A percentile compares a stretch with the other conserved stretches of the same genome.
These are phyloP conservation scores for Alternaria consortialis DNA, from an alignment of 2,329 filamentous ascomycete species.

Conservation along the genomic window DNA sequence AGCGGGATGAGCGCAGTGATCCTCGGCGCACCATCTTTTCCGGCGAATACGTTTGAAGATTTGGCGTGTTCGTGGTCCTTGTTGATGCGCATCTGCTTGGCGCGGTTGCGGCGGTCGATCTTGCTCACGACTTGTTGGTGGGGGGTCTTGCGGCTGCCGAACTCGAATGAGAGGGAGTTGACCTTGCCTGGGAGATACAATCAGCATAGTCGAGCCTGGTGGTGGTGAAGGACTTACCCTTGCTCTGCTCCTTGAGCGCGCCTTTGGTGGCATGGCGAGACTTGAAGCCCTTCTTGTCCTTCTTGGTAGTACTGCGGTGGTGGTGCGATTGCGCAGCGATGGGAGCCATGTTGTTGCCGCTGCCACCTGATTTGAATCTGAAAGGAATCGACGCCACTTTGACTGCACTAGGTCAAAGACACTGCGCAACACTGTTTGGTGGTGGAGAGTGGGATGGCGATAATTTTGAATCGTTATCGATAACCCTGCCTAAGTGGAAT, in stretches of 20 bases:
- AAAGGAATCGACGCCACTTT: slow-evolving; percentile 66
- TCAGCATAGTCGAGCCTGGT: slow-evolving; percentile 16
- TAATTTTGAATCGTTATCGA: slow-evolving; percentile 32
- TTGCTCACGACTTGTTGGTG: slow-evolving; percentile 99
- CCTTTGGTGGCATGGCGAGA: slow-evolving; percentile 89
- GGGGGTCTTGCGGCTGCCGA: slow-evolving; percentile 81
- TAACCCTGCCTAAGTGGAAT: slow-evolving; percentile 13
- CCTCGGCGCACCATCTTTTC: slow-evolving; percentile 84
- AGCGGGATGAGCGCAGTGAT: slow-evolving; percentile 89
- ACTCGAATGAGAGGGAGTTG: slow-evolving; percentile 66
- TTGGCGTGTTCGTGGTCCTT: slow-evolving; percentile 86
- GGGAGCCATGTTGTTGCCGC: slow-evolving; percentile 74
- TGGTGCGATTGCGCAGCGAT: slow-evolving; percentile 72
- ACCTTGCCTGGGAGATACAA: slow-evolving; percentile 72
- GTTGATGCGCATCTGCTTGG: slow-evolving; percentile 83
- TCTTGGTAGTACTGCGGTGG: slow-evolving; percentile 92
- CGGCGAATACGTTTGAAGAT: slow-evolving; percentile 82
- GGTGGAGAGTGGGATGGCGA: slow-evolving; percentile 33
- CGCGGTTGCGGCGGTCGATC: slow-evolving; percentile 92
- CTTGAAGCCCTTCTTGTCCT: slow-evolving; percentile 89
- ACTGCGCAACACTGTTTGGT: slow-evolving; percentile 14
- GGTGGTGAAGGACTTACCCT: slow-evolving; percentile 65
- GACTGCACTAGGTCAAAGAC: slow-evolving; percentile 23
- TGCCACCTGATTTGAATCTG: slow-evolving; percentile 81
- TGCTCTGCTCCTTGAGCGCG: slow-evolving; percentile 81